phyloP scores from a whole-genome alignment of 73 alveolate genomes.

The Paramecium tetraurelia region DNA sequence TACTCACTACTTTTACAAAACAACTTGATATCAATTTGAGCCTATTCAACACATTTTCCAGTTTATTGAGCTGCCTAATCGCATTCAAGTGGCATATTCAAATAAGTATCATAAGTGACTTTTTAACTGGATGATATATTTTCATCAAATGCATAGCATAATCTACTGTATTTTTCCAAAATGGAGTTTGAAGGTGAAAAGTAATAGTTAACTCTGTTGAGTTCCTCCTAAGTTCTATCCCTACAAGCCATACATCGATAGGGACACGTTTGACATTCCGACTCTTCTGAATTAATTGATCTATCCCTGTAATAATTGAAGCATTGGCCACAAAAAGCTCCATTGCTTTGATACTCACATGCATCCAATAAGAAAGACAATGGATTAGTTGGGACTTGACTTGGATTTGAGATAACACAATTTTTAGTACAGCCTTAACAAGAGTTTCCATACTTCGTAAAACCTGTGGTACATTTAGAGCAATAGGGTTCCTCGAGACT shows the following conservation, averaged over 20 bases:
- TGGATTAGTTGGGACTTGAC: neutral
- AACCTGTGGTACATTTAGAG: neutral
- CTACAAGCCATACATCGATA: neutral
- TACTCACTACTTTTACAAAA: neutral
- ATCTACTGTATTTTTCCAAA: neutral
- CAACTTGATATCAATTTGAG: neutral
- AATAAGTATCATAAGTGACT: neutral
- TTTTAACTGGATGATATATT: neutral
- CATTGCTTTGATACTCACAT: neutral
- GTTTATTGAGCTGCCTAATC: neutral
- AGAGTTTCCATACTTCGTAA: neutral
- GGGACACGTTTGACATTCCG: conserved; percentile 36
- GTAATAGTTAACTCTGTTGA: neutral
- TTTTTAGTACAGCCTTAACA: conserved; percentile 19
- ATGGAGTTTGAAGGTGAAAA: conserved; percentile 27
- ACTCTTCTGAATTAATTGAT: neutral
- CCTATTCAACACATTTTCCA: neutral
- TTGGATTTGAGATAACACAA: neutral
- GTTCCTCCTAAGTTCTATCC: neutral
- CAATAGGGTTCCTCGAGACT: neutral
- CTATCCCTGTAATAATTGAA: neutral
- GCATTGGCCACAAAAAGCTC: conserved; percentile 30
- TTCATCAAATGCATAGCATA: neutral
- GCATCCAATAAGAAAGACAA: neutral
- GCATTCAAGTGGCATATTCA: conserved; percentile 30